Evolutionary conservation across 768 basidiomycete genomes (phyloP).

Genomic region (Thelephora ganbajun): DNA sequence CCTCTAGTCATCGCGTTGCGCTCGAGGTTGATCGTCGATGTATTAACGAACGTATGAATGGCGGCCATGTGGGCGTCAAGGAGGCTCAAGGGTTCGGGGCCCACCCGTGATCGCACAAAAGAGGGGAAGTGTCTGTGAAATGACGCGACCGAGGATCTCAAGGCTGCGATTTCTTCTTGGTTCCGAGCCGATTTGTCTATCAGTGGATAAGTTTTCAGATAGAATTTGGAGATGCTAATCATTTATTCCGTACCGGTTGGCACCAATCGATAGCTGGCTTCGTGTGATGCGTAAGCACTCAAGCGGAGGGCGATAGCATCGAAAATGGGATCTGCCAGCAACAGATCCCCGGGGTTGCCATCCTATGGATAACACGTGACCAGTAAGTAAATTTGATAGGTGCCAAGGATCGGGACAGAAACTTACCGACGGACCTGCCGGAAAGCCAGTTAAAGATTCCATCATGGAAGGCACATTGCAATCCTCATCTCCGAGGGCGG

Average conservation of each 20-base stretch:
- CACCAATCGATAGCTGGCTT: too few species aligned
- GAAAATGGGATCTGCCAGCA: too few species aligned
- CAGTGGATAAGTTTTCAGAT: neutral
- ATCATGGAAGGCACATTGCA: too few species aligned
- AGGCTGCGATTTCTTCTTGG: slow-evolving; percentile 24
- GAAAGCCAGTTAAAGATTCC: too few species aligned
- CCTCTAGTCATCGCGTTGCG: slow-evolving; percentile 22
- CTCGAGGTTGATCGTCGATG: slow-evolving; percentile 37
- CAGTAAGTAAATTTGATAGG: too few species aligned
- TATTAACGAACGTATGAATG: slow-evolving; percentile 35
- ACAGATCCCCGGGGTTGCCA: too few species aligned
- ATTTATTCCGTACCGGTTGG: slow-evolving; percentile 26
- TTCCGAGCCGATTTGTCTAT: slow-evolving; percentile 4
- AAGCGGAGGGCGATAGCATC: too few species aligned
- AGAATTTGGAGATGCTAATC: slow-evolving; percentile 47
- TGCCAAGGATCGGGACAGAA: too few species aligned
- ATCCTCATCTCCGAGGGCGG: slow-evolving; percentile 37
- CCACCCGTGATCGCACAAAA: slow-evolving; percentile 16
- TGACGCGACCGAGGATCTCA: slow-evolving; percentile 29
- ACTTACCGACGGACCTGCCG: too few species aligned
- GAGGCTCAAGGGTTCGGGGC: slow-evolving; percentile 16
- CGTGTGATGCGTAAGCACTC: too few species aligned
- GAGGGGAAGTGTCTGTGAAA: slow-evolving; percentile 28
- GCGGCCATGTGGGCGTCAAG: slow-evolving; percentile 30
- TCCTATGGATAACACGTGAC: too few species aligned